Evolutionary conservation across 2,329 filamentous ascomycete species (phyloP), one percentile per base, ranked within the genome.

Genomic region (Alternaria burnsii): DNA sequence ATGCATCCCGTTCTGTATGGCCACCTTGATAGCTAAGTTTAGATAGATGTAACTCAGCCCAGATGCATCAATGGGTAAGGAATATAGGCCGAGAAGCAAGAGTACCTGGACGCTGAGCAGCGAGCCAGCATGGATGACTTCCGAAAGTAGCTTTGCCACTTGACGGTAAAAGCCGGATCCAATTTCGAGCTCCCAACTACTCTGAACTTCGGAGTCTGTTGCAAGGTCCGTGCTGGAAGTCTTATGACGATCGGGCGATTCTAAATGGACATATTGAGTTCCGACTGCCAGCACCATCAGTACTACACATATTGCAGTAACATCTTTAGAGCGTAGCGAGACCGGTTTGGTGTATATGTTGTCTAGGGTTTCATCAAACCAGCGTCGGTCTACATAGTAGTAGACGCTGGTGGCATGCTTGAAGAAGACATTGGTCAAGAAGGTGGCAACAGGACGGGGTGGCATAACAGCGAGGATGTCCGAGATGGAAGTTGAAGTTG

Each of bases 1-100:
- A 64, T 88, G 86, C 85, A 88, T 86, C 10, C 86, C 86, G 67
- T 87, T 87, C 61, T 87, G 85, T 14, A 87, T 86, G 2, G 85
- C 86, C 59, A 88, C 76, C 60, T 86, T 86, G 42, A 87, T 76
- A 2, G 84, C 84, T 12, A 88, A 71, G 7, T 84, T 85, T 47
- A 87, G 79, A 63, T 88, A 88, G 3, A 84, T 85, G 63, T 87
- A 88, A 3, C 83, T 83, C 20, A 87, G 71, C 0, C 85, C 86
- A 1, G 84, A 85, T 0, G 85, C 83, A 68, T 88, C 85, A 0
- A 87, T 77, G 0, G 86, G 85, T 6, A 87, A 74, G 2, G 84
- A 78, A 62, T 87, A 88, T 10, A 86, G 81, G 2, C 84, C 85
- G 14, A 88, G 82, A 22, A 88, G 76, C 8, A 87, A 71, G 56